These are phyloP conservation scores for Jimgerdemannia lactiflua DNA, from an alignment of 192 early-diverging fungal species.

Conservation along the genomic window DNA sequence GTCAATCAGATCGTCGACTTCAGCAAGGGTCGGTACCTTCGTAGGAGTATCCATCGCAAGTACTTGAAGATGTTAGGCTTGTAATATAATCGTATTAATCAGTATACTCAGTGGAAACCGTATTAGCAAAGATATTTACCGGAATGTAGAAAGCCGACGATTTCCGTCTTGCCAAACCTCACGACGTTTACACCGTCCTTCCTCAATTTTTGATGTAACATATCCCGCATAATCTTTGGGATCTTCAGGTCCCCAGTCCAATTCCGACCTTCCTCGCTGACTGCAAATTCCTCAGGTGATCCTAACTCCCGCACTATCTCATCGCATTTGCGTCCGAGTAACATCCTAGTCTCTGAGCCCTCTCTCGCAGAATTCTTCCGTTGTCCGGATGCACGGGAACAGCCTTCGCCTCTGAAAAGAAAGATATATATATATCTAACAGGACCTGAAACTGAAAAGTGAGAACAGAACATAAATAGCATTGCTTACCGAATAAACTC, in stretches of 20 bases:
- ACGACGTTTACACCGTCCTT: conserved; percentile 3
- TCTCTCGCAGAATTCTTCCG: conserved; percentile 13
- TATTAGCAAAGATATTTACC: neutral
- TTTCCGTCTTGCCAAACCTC: conserved; percentile 1
- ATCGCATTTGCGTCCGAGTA: conserved; percentile 13
- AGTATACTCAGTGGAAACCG: too few relatives aligned
- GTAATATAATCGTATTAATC: too few relatives aligned
- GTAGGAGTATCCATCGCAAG: too few relatives aligned
- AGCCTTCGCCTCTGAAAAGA: conserved; percentile 16
- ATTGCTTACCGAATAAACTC: neutral
- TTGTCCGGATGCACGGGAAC: conserved; percentile 10
- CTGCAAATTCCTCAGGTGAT: conserved; percentile 19
- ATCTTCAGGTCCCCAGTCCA: conserved; percentile 7
- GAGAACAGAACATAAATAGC: neutral
- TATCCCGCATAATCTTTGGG: conserved; percentile 13
- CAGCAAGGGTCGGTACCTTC: too few relatives aligned
- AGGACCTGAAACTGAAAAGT: neutral
- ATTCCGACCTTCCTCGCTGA: conserved; percentile 11
- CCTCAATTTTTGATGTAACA: conserved; percentile 13
- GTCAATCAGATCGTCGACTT: too few relatives aligned
- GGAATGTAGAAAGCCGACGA: conserved; percentile 14
- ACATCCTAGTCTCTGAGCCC: neutral
- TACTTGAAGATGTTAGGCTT: too few relatives aligned
- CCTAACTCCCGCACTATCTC: conserved; percentile 9
- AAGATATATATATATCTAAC: neutral